A percentile compares a stretch with the other conserved stretches of the same genome.
Conservation (phyloP, 1,284 basidiomycete species). For the Apiotrichum brassicae region DNA sequence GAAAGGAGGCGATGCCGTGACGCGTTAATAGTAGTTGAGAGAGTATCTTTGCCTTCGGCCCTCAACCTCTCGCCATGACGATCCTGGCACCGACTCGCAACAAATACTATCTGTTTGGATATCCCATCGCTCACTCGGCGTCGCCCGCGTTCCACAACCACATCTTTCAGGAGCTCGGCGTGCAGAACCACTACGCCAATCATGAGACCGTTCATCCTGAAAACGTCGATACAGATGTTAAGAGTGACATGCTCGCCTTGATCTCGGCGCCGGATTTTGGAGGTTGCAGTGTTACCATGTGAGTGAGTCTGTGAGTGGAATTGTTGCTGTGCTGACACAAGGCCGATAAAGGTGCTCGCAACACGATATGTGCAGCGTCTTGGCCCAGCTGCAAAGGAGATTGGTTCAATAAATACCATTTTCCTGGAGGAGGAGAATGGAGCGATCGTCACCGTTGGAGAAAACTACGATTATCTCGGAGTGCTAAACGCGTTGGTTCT, state of each 20-base stretch:
- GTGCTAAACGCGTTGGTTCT: slow-evolving; percentile 18
- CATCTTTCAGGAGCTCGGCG: slow-evolving; percentile 65
- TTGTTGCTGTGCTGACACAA: slow-evolving; percentile 1
- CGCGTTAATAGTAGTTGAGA: too few relatives aligned
- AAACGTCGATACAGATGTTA: slow-evolving; percentile 1
- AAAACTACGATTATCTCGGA: slow-evolving; percentile 84
- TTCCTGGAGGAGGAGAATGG: slow-evolving; percentile 52
- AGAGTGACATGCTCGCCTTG: slow-evolving; percentile 3
- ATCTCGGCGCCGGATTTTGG: slow-evolving; percentile 57
- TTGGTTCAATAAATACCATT: slow-evolving; percentile 84
- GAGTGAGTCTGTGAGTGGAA: too few relatives aligned
- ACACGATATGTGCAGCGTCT: slow-evolving; percentile 58
- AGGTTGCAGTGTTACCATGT: slow-evolving; percentile 79
- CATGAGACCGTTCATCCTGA: slow-evolving; percentile 7
- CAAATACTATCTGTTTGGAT: slow-evolving; percentile 75
- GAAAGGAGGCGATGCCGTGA: too few relatives aligned
- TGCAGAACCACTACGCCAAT: slow-evolving; percentile 46
- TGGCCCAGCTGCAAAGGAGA: slow-evolving; percentile 64
- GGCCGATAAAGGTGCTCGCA: slow-evolving; percentile 65
- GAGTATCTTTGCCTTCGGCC: too few relatives aligned
- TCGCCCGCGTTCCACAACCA: slow-evolving; percentile 83
- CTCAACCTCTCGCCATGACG: too few relatives aligned
- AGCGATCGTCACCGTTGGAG: slow-evolving; percentile 59
- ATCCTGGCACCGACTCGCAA: too few relatives aligned
- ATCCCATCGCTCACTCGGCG: slow-evolving; percentile 75